phyloP scores from a whole-genome alignment of 495 filamentous ascomycete species.

The Aspergillus ostianus region DNA sequence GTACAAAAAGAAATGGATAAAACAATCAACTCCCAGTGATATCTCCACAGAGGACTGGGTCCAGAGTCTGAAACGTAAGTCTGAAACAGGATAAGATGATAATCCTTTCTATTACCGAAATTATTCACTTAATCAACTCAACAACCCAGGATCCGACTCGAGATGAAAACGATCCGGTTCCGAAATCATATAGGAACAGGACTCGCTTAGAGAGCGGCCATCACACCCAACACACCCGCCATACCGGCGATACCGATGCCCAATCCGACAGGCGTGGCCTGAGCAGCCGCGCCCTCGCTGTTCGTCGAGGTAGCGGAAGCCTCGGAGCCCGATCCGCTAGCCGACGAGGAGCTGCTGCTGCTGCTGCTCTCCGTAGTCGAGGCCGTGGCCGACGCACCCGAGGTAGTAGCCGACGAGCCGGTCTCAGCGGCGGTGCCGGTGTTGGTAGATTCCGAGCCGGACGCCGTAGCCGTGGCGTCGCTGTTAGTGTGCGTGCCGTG shows the following conservation, averaged over 20 bases:
- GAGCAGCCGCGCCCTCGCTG: conserved; percentile 14
- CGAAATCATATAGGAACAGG: neutral
- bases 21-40: too few relatives aligned
- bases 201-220: conserved; percentile 35
- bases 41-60: too few relatives aligned
- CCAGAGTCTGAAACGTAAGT: too few relatives aligned
- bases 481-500: conserved; percentile 8
- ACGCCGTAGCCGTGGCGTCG: conserved; percentile 14
- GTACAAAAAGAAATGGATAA: too few relatives aligned
- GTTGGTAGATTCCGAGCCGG: neutral
- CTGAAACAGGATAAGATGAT: neutral
- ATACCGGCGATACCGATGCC: conserved; percentile 27
- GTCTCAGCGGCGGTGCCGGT: conserved; percentile 6
- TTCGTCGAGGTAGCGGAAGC: conserved; percentile 5
- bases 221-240: conserved; percentile 37
- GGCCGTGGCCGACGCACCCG: conserved; percentile 11
- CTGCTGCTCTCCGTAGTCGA: conserved; percentile 1
- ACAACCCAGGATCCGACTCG: too few relatives aligned
- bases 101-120: neutral
- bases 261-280: conserved; percentile 22
- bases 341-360: neutral
- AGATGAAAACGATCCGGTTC: neutral
- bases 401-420: conserved; percentile 1
- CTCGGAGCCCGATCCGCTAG: neutral
- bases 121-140: neutral